Conservation (phyloP, 306 rosid genomes). For the Vigna mungo region DNA sequence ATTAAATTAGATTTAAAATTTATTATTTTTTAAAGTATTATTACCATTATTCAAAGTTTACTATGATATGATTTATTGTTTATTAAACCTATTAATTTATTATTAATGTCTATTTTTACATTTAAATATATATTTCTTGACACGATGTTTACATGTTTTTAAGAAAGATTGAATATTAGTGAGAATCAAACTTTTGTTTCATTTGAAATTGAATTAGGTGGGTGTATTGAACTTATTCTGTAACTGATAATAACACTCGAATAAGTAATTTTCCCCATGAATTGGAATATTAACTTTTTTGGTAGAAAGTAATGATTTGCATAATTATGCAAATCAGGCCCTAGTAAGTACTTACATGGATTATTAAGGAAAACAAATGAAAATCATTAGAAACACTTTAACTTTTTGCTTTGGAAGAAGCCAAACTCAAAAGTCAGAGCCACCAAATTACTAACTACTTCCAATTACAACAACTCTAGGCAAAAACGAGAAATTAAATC, state of each 20-base stretch:
- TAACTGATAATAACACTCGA: neutral
- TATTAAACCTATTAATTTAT: too few relatives aligned
- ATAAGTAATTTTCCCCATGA: neutral
- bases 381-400: neutral
- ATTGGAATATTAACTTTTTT: slow-evolving; percentile 4
- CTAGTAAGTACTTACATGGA: slow-evolving; percentile 42
- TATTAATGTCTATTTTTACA: too few relatives aligned
- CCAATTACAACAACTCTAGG: too few relatives aligned
- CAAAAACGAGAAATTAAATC: too few relatives aligned
- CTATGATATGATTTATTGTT: too few relatives aligned
- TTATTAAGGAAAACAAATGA: slow-evolving; percentile 39
- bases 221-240: slow-evolving; percentile 3
- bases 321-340: slow-evolving; percentile 40
- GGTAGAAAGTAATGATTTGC: slow-evolving; percentile 29
- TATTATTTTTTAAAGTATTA: too few relatives aligned
- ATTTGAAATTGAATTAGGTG: neutral
- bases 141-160: too few relatives aligned
- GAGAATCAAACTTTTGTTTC: neutral
- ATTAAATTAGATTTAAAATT: too few relatives aligned
- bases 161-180: neutral
- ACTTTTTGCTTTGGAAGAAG: neutral
- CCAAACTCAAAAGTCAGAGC: slow-evolving; percentile 21
- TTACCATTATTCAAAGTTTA: too few relatives aligned
- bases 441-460: neutral
- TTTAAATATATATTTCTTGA: too few relatives aligned